Percentiles rank a stretch among this genome's conserved stretches.
Conservation (phyloP, 495 filamentous ascomycete genomes). For the Aspergillus incahuasiensis region DNA sequence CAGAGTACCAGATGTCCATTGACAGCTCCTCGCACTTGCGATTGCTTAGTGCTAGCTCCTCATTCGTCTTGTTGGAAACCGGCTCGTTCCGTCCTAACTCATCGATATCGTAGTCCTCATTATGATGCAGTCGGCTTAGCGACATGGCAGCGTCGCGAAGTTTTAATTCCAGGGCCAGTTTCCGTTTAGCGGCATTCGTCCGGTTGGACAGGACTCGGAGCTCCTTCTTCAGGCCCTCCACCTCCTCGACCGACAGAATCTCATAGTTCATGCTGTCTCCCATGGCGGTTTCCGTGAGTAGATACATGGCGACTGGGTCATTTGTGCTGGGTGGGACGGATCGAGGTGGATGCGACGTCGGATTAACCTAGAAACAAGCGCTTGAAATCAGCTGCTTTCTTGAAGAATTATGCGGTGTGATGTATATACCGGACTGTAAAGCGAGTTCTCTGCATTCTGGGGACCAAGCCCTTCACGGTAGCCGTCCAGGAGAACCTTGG, state of each 20-base stretch:
- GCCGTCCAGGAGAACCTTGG: conserved; percentile 43
- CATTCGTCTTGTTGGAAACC: conserved; percentile 55
- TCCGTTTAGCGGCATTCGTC: conserved; percentile 74
- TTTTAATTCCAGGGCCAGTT: conserved; percentile 86
- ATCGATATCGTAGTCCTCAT: conserved; percentile 32
- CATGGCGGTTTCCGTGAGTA: conserved; percentile 90
- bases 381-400: conserved; percentile 16
- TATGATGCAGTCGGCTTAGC: conserved; percentile 70
- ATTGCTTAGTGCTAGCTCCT: conserved; percentile 68
- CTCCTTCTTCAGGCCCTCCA: conserved; percentile 88
- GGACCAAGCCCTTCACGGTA: conserved; percentile 37
- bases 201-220: conserved; percentile 60
- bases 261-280: conserved; percentile 79
- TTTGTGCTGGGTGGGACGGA: conserved; percentile 42
- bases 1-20: conserved; percentile 69
- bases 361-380: conserved; percentile 24
- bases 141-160: conserved; percentile 88
- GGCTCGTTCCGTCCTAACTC: conserved; percentile 42
- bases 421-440: conserved; percentile 39
- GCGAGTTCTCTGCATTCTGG: conserved; percentile 32
- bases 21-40: conserved; percentile 83
- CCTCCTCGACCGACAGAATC: conserved; percentile 82
- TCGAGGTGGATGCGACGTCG: conserved; percentile 30
- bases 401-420: neutral
- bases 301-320: conserved; percentile 68